These are phyloP conservation scores for Phytophthora melonis DNA, from an alignment of 352 stramenopile genomes.

Conservation along the genomic window DNA sequence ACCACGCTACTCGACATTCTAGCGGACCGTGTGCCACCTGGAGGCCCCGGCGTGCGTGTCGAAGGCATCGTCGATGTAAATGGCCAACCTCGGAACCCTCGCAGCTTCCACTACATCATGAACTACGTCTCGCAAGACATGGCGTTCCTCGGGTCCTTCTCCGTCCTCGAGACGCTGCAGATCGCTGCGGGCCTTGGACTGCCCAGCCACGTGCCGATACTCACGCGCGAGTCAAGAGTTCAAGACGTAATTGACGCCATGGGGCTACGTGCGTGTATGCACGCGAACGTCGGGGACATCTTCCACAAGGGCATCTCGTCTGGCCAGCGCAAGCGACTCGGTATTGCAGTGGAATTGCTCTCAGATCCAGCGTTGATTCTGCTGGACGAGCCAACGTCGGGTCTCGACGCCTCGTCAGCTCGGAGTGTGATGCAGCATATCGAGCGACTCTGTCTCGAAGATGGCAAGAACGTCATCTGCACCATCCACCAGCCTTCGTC, in stretches of 20 bases:
- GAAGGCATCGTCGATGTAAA: slow-evolving; percentile 68
- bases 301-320: slow-evolving; percentile 89
- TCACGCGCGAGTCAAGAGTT: slow-evolving; percentile 61
- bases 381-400: slow-evolving; percentile 94
- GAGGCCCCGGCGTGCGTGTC: slow-evolving; percentile 36
- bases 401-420: slow-evolving; percentile 91
- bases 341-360: slow-evolving; percentile 94
- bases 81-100: slow-evolving; percentile 42
- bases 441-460: slow-evolving; percentile 52
- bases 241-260: slow-evolving; percentile 78
- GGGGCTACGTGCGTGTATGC: slow-evolving; percentile 59
- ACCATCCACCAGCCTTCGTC: slow-evolving; percentile 92
- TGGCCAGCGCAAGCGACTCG: slow-evolving; percentile 92
- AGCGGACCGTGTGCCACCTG: slow-evolving; percentile 47
- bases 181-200: slow-evolving; percentile 68
- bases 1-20: slow-evolving; percentile 73
- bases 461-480: slow-evolving; percentile 74
- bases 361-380: slow-evolving; percentile 95
- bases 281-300: slow-evolving; percentile 82
- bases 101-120: slow-evolving; percentile 56
- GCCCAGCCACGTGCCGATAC: slow-evolving; percentile 46
- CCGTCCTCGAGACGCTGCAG: slow-evolving; percentile 70
- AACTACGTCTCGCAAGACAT: slow-evolving; percentile 76
- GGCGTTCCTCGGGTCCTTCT: slow-evolving; percentile 73
- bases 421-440: slow-evolving; percentile 89